Conservation (phyloP, 129 eudicot genomes). For the Rutidosis leptorrhynchoides region DNA sequence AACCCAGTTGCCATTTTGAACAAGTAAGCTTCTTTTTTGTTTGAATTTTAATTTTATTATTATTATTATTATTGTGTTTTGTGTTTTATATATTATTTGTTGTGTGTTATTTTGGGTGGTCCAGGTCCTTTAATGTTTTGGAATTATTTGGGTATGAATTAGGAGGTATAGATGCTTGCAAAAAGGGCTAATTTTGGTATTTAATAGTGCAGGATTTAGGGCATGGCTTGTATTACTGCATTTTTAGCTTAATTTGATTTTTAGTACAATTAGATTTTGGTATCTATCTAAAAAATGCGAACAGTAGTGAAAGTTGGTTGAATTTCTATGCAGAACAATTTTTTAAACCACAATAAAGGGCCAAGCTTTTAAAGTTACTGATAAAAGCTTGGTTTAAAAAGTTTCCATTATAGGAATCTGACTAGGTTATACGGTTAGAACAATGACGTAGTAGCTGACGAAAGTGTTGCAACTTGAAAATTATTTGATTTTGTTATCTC, state of each 20-base stretch:
- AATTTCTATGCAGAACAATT: too few species aligned
- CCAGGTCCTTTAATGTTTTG: conserved; percentile 22
- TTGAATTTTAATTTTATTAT: conserved; percentile 5
- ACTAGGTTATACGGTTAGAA: neutral
- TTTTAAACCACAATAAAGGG: too few species aligned
- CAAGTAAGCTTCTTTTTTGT: conserved; percentile 51
- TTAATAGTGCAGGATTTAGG: neutral
- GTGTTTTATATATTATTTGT: neutral
- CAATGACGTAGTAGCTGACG: neutral
- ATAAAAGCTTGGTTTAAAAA: neutral
- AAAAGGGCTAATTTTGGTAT: neutral
- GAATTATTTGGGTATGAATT: neutral
- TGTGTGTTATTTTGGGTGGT: conserved; percentile 4
- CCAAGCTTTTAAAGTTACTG: neutral
- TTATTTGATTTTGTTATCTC: neutral
- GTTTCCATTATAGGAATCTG: neutral
- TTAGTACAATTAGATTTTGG: neutral
- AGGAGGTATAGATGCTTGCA: neutral
- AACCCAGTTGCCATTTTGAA: conserved; percentile 70
- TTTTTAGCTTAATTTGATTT: too few species aligned
- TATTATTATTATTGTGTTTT: conserved; percentile 17
- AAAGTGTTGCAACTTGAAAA: neutral
- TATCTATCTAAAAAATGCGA: neutral
- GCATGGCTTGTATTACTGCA: neutral
- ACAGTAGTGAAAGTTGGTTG: too few species aligned